Conservation (phyloP, 257 asterid genomes). For the Eustoma russellianum region DNA sequence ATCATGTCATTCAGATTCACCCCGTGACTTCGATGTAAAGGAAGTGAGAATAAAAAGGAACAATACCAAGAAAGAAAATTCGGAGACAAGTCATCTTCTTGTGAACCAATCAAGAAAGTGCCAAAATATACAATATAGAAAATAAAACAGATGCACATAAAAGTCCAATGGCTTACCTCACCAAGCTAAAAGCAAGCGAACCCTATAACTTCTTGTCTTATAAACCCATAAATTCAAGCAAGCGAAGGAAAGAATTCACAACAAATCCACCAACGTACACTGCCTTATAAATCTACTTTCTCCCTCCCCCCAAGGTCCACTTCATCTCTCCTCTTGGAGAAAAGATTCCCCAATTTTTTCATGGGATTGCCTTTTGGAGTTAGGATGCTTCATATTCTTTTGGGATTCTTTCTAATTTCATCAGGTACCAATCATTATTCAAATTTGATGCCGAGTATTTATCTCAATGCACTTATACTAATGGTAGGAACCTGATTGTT, state of each 20-base stretch:
- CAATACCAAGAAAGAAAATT: background rate
- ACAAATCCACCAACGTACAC: background rate
- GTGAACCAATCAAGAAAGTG: background rate
- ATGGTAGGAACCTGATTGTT: background rate
- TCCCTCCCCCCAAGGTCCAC: background rate
- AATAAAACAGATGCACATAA: too few relatives aligned
- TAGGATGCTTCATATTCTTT: conserved; percentile 34
- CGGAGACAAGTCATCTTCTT: conserved; percentile 3
- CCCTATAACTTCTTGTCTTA: conserved; percentile 11
- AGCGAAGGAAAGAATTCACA: conserved; percentile 34
- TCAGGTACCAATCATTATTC: conserved; percentile 12
- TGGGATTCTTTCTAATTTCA: conserved; percentile 13
- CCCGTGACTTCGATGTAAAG: conserved; percentile 1
- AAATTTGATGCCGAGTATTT: background rate
- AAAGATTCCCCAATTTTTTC: background rate
- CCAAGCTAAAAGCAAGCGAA: conserved; percentile 7
- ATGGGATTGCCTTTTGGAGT: conserved; percentile 35
- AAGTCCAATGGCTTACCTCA: background rate
- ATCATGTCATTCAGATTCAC: background rate
- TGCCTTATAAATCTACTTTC: conserved; percentile 14
- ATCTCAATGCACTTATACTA: background rate
- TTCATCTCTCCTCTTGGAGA: too few relatives aligned
- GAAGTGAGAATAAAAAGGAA: conserved; percentile 1
- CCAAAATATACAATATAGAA: background rate
- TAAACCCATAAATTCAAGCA: conserved; percentile 18